Evolutionary conservation across 2,329 filamentous ascomycete genomes (phyloP), one percentile per base, ranked within the genome.

Genomic region (Ascochyta koolunga): DNA sequence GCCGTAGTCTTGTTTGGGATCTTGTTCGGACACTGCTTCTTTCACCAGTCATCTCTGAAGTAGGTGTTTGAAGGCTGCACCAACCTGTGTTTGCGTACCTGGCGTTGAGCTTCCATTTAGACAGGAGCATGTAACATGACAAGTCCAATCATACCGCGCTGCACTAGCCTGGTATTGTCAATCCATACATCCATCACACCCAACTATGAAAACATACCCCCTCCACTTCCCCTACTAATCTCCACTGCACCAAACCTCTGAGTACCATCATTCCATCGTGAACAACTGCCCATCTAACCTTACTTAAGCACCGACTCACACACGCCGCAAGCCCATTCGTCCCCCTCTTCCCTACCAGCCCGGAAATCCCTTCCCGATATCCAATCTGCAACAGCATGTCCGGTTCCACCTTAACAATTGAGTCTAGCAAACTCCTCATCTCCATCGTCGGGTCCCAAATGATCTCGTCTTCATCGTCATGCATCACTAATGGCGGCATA

Each of bases 201-300:
- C 4, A 3, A 4, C 29, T 42, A 52, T 11, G 21, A 32, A n/a
- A 53, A 61, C 37, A 58, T 48, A 5, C 41, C 52, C 15, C 50
- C 32, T 33, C 61, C 62, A n/a, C 66, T 62, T 31, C 64, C 65
- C 66, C 68, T 19, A 75, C 71, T 47, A 76, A 58, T 32, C 73
- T 63, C 73, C 74, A 76, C 39, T 73, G 71, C 40, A 76, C 74
- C 31, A 78, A 58, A 3, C 73, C 74, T 49, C 69, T 71, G 31
- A 87, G 62, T 3, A 87, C 83, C 58, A 82, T 80, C 73, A 86
- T 84, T 0, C 82, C 84, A 62, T 85, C 82, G 58, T 86, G 83
- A 4, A 87, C 80, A 3, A 87, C 83, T 0, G 83, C 83, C 85
- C 85, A 87, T 45, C 85, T 66, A 1, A 86, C 80, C 50, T 81